Percentiles rank a stretch among this genome's conserved stretches.
These are phyloP conservation scores for Dendrobium chrysotoxum DNA, from an alignment of 106 monocot species.

Conservation along the genomic window DNA sequence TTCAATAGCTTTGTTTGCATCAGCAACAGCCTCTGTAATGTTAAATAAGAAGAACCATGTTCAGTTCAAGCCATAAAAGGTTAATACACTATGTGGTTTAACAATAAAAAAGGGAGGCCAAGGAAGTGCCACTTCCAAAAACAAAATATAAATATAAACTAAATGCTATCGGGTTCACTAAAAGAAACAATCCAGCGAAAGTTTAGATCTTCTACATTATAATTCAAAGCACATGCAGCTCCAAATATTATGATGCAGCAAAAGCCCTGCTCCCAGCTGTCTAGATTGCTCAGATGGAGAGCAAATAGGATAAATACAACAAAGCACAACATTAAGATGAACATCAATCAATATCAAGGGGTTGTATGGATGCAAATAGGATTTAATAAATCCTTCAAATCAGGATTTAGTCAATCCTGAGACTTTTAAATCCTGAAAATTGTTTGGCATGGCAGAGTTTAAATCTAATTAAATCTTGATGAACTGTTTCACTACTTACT, in stretches of 20 bases:
- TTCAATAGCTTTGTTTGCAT: constrained; percentile 80
- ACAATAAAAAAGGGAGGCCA: not conserved
- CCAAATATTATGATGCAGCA: not conserved
- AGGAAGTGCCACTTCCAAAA: not conserved
- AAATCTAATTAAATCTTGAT: too few species aligned
- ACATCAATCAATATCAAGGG: not conserved
- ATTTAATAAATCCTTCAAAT: too few species aligned
- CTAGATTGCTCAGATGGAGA: not conserved
- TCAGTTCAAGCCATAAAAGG: not conserved
- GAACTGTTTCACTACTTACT: too few species aligned
- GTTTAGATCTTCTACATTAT: not conserved
- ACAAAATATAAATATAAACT: not conserved
- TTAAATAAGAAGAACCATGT: not conserved
- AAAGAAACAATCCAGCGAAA: not conserved
- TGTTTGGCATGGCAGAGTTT: too few species aligned
- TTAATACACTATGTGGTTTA: not conserved
- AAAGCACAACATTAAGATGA: not conserved
- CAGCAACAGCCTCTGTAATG: constrained; percentile 80
- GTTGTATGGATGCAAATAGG: too few species aligned
- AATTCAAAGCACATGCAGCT: not conserved
- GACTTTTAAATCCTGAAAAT: too few species aligned
- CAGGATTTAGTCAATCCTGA: too few species aligned
- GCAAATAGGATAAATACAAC: not conserved
- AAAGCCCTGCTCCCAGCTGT: not conserved
- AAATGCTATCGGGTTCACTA: not conserved